A percentile compares a stretch with the other conserved stretches of the same genome.
Conservation (phyloP, 257 asterid species). For the Galeopsis tetrahit region DNA sequence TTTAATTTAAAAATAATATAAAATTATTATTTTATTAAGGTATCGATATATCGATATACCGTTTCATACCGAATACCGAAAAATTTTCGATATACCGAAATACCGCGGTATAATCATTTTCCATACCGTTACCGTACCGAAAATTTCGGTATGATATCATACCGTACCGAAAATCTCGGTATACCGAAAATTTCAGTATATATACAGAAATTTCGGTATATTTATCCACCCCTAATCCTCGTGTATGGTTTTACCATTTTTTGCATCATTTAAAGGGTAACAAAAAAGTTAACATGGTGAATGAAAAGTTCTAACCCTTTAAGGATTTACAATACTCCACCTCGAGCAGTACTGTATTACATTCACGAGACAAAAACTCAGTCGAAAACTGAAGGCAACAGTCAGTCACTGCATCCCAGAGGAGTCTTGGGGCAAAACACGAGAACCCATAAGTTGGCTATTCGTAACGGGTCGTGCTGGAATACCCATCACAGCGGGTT, state of each 20-base stretch:
- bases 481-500: constrained; percentile 7
- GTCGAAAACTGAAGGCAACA: neutral
- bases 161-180: too few species aligned
- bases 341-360: neutral
- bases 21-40: too few species aligned
- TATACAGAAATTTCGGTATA: too few species aligned
- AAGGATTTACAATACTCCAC: neutral
- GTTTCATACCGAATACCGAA: too few species aligned
- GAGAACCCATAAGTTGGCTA: constrained; percentile 33
- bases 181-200: too few species aligned
- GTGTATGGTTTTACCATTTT: neutral
- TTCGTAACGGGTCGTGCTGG: constrained; percentile 20
- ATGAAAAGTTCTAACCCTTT: neutral
- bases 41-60: too few species aligned
- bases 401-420: constrained; percentile 40
- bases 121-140: too few species aligned
- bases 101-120: too few species aligned
- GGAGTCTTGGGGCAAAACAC: constrained; percentile 35
- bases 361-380: neutral
- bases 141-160: too few species aligned
- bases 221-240: too few species aligned
- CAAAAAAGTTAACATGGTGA: neutral
- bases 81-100: too few species aligned
- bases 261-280: neutral
- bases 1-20: too few species aligned